phyloP scores from a whole-genome alignment of 768 basidiomycete genomes.

The Saitozyma podzolica region DNA sequence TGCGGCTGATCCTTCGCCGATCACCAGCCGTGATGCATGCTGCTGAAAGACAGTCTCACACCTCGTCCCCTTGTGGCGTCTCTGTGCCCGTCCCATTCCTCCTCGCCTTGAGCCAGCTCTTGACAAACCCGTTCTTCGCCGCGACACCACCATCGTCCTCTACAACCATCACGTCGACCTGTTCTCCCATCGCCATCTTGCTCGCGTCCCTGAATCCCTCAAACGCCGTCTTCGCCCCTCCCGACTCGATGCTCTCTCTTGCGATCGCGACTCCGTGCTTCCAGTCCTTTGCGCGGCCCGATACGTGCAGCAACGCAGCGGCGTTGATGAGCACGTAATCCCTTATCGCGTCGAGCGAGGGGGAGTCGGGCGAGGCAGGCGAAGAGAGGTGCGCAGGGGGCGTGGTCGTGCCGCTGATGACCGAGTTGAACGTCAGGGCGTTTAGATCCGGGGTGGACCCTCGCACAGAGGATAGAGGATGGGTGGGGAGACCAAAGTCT shows the following conservation, averaged over 20 bases:
- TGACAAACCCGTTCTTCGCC: conserved; percentile 51
- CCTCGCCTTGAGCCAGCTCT: conserved; percentile 38
- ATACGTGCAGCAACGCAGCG: conserved; percentile 80
- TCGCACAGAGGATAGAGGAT: conserved; percentile 69
- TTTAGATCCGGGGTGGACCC: conserved; percentile 79
- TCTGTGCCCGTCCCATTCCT: neutral
- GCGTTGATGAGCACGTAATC: conserved; percentile 91
- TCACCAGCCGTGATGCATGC: no score
- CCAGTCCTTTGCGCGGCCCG: conserved; percentile 70
- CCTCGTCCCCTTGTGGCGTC: neutral
- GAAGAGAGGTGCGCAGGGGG: conserved; percentile 39
- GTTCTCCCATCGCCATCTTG: conserved; percentile 46
- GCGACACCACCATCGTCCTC: conserved; percentile 53
- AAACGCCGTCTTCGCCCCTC: conserved; percentile 54
- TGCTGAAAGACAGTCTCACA: neutral
- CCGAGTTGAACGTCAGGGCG: conserved; percentile 66
- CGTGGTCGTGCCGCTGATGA: conserved; percentile 62
- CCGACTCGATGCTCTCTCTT: conserved; percentile 55
- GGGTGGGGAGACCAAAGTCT: conserved; percentile 72
- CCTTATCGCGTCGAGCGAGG: conserved; percentile 62
- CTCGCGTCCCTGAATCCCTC: conserved; percentile 53
- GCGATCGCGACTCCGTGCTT: conserved; percentile 72
- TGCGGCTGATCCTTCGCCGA: no score
- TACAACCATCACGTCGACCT: conserved; percentile 27
- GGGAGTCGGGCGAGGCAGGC: conserved; percentile 40